These are phyloP conservation scores for Fusarium scirpi DNA, from an alignment of 2,329 filamentous ascomycete species.

Conservation along the genomic window DNA sequence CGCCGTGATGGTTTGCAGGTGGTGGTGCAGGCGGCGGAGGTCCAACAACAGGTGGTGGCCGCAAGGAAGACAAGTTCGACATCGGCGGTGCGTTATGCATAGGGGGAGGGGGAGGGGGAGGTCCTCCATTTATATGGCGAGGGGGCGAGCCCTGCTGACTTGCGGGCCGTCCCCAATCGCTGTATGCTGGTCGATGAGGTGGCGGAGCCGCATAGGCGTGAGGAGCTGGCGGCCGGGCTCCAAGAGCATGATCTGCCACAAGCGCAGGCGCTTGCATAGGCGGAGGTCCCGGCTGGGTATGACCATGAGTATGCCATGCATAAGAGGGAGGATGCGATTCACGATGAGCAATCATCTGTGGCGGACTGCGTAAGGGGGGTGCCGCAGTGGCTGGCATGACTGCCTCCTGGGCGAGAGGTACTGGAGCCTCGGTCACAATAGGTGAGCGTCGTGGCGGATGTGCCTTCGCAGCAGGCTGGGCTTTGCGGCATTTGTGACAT, in stretches of 20 bases:
- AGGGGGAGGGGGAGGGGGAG: slow-evolving; percentile 25
- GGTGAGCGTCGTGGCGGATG: slow-evolving; percentile 42
- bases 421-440: slow-evolving; percentile 37
- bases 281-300: slow-evolving; percentile 39
- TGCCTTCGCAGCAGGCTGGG: slow-evolving; percentile 59
- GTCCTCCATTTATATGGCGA: slow-evolving; percentile 64
- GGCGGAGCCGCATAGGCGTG: slow-evolving; percentile 48
- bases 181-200: slow-evolving; percentile 48
- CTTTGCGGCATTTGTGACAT: slow-evolving; percentile 80
- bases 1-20: slow-evolving; percentile 56
- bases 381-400: slow-evolving; percentile 35
- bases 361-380: slow-evolving; percentile 48
- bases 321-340: slow-evolving; percentile 43
- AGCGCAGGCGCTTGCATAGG: slow-evolving; percentile 43
- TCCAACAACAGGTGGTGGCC: slow-evolving; percentile 61
- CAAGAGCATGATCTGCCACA: slow-evolving; percentile 45
- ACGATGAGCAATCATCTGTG: slow-evolving; percentile 47
- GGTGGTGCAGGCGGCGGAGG: slow-evolving; percentile 58
- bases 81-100: slow-evolving; percentile 49
- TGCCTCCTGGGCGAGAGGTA: slow-evolving; percentile 31
- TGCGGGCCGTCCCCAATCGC: slow-evolving; percentile 64
- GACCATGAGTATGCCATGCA: slow-evolving; percentile 44
- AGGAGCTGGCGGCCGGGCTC: slow-evolving; percentile 45
- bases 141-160: slow-evolving; percentile 62
- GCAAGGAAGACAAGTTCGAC: slow-evolving; percentile 59